Evolutionary conservation across 1,284 basidiomycete species (phyloP).

Genomic region (Cutaneotrichosporon sp.): DNA sequence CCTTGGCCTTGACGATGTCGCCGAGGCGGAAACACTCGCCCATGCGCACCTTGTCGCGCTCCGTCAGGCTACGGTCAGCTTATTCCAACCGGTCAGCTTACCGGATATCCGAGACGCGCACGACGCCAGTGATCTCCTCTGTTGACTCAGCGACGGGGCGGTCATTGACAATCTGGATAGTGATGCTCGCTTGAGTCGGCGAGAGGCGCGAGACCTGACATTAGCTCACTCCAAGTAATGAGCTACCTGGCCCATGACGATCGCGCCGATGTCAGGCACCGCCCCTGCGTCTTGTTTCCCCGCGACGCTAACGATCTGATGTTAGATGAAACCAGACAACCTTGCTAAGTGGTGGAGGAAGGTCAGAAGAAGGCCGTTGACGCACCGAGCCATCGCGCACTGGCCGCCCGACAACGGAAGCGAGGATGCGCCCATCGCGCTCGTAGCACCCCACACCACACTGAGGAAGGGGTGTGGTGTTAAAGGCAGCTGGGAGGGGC

Average conservation of each 20-base stretch:
- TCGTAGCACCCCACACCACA: constrained; percentile 70
- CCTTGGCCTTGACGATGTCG: constrained; percentile 87
- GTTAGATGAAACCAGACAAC: constrained; percentile 1
- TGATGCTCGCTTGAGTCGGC: constrained; percentile 79
- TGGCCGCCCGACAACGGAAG: constrained; percentile 69
- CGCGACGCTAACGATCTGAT: constrained; percentile 43
- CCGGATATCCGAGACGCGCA: constrained; percentile 87
- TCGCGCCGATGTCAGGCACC: constrained; percentile 52
- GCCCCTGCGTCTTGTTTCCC: constrained; percentile 48
- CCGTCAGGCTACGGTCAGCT: constrained; percentile 61
- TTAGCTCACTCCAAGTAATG: neutral
- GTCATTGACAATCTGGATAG: constrained; percentile 86
- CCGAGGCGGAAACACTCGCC: constrained; percentile 93
- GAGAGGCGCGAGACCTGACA: constrained; percentile 74
- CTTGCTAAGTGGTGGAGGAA: too few relatives aligned
- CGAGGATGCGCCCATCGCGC: constrained; percentile 65
- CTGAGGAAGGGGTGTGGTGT: constrained; percentile 58
- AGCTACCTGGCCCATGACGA: constrained; percentile 34
- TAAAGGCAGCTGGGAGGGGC: constrained; percentile 64
- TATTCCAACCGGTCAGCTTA: constrained; percentile 19
- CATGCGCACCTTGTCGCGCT: constrained; percentile 90
- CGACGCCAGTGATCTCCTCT: constrained; percentile 92
- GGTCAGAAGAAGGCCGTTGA: constrained; percentile 36
- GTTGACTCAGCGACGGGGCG: constrained; percentile 74
- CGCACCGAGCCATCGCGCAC: constrained; percentile 63